phyloP scores from a whole-genome alignment of 2,329 filamentous ascomycete genomes.

The Paramyrothecium roridum region DNA sequence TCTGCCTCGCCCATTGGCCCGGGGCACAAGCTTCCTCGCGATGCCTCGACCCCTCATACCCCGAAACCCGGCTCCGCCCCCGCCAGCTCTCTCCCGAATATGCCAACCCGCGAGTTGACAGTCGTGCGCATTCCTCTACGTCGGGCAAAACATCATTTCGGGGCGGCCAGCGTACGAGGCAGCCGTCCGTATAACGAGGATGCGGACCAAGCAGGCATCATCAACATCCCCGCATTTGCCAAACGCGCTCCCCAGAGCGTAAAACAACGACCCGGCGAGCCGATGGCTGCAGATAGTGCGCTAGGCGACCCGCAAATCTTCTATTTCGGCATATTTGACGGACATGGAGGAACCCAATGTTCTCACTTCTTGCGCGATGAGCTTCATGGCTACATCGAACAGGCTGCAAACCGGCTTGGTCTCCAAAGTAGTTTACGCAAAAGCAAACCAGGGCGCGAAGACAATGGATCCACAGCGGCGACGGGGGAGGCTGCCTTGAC shows the following conservation, averaged over 20 bases:
- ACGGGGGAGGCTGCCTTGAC: not conserved
- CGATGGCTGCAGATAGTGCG: conserved; percentile 69
- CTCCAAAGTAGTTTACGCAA: conserved; percentile 70
- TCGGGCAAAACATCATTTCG: conserved; percentile 95
- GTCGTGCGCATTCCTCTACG: conserved; percentile 92
- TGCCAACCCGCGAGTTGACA: conserved; percentile 72
- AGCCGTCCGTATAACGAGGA: conserved; percentile 91
- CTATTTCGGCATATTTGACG: conserved; percentile 96
- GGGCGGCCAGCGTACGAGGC: conserved; percentile 73
- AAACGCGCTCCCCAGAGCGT: conserved; percentile 70
- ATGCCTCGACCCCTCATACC: conserved; percentile 77
- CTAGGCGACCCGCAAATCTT: conserved; percentile 94
- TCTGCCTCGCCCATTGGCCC: conserved; percentile 60
- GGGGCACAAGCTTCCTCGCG: conserved; percentile 82
- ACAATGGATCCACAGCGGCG: conserved; percentile 9
- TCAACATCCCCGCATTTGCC: conserved; percentile 90
- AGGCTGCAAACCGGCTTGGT: conserved; percentile 72
- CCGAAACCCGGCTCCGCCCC: conserved; percentile 51
- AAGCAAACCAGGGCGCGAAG: conserved; percentile 25
- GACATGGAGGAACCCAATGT: conserved; percentile 88
- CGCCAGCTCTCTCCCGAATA: conserved; percentile 56
- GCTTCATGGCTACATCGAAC: conserved; percentile 85
- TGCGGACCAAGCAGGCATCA: conserved; percentile 87
- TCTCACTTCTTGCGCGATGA: conserved; percentile 81
- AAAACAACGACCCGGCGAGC: conserved; percentile 51